These are phyloP conservation scores for Lotus japonicus DNA, from an alignment of 306 rosid genomes.

Conservation along the genomic window DNA sequence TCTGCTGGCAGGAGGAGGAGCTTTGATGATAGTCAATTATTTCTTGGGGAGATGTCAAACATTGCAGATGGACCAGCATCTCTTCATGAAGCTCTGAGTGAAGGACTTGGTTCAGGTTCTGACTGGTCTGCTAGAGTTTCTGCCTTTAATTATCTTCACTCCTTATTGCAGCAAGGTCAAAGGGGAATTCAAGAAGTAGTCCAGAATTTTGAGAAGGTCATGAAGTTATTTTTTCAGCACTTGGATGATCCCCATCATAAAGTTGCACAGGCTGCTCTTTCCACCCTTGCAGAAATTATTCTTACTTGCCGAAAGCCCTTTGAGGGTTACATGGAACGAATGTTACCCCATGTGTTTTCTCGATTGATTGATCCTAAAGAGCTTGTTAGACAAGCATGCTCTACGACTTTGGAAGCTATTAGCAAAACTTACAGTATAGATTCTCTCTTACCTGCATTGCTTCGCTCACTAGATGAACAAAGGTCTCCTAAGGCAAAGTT, in stretches of 20 bases:
- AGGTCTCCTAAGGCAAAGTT: slow-evolving; percentile 97
- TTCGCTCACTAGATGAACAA: slow-evolving; percentile 96
- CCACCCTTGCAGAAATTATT: slow-evolving; percentile 87
- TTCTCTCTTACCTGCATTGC: slow-evolving; percentile 89
- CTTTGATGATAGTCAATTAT: slow-evolving; percentile 81
- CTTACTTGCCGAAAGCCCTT: slow-evolving; percentile 87
- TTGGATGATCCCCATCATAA: slow-evolving; percentile 99
- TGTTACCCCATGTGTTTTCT: slow-evolving; percentile 95
- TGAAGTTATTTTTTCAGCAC: slow-evolving; percentile 97
- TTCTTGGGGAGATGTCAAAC: slow-evolving; percentile 68
- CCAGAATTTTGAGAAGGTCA: slow-evolving; percentile 94
- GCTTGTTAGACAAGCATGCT: slow-evolving; percentile 84
- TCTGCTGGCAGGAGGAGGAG: slow-evolving; percentile 86
- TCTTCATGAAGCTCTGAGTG: slow-evolving; percentile 82
- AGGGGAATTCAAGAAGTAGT: slow-evolving; percentile 85
- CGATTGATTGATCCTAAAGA: slow-evolving; percentile 97
- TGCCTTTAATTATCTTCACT: slow-evolving; percentile 84
- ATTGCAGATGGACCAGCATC: slow-evolving; percentile 73
- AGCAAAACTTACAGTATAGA: slow-evolving; percentile 81
- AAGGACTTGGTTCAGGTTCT: slow-evolving; percentile 90
- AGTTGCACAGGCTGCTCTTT: slow-evolving; percentile 98
- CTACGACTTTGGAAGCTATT: slow-evolving; percentile 73
- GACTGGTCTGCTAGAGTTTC: slow-evolving; percentile 96
- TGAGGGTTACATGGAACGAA: slow-evolving; percentile 94
- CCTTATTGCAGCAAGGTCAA: slow-evolving; percentile 87